phyloP scores from a whole-genome alignment of 495 filamentous ascomycete genomes.

The Zalerion maritima region DNA sequence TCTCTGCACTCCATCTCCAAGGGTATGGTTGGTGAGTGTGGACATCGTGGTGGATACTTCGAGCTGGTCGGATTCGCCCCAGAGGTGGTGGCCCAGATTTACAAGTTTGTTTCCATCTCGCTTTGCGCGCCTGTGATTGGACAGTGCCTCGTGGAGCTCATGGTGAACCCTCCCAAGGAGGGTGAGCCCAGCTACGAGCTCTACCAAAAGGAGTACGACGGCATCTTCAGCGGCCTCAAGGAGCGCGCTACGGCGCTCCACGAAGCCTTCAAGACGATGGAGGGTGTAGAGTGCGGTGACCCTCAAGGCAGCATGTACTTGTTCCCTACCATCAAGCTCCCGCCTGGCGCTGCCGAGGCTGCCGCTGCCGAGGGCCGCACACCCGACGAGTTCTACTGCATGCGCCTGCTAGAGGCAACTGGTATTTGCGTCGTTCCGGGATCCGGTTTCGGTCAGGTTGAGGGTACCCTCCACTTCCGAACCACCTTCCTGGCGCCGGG shows the following conservation, averaged over 20 bases:
- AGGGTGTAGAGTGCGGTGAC: slow-evolving; percentile 77
- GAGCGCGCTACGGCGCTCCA: slow-evolving; percentile 72
- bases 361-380: slow-evolving; percentile 58
- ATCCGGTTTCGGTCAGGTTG: slow-evolving; percentile 84
- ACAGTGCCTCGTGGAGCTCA: slow-evolving; percentile 88
- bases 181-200: slow-evolving; percentile 71
- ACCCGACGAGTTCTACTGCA: slow-evolving; percentile 88
- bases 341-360: slow-evolving; percentile 55
- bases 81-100: slow-evolving; percentile 80
- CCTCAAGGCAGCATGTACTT: slow-evolving; percentile 96
- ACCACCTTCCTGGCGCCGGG: slow-evolving; percentile 95
- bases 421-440: slow-evolving; percentile 93
- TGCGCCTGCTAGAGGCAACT: slow-evolving; percentile 78
- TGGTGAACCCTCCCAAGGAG: slow-evolving; percentile 82
- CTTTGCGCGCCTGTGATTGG: slow-evolving; percentile 91
- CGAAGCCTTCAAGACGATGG: slow-evolving; percentile 83
- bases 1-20: slow-evolving; percentile 80
- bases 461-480: slow-evolving; percentile 82
- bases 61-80: slow-evolving; percentile 82
- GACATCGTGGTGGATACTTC: slow-evolving; percentile 93
- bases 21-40: slow-evolving; percentile 97
- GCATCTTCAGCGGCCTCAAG: slow-evolving; percentile 59
- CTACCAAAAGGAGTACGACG: slow-evolving; percentile 71
- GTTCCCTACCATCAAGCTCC: slow-evolving; percentile 80
- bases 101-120: slow-evolving; percentile 94